These are phyloP conservation scores for Rhizopogon hawkerae DNA, from an alignment of 1,284 basidiomycete genomes.

Conservation along the genomic window DNA sequence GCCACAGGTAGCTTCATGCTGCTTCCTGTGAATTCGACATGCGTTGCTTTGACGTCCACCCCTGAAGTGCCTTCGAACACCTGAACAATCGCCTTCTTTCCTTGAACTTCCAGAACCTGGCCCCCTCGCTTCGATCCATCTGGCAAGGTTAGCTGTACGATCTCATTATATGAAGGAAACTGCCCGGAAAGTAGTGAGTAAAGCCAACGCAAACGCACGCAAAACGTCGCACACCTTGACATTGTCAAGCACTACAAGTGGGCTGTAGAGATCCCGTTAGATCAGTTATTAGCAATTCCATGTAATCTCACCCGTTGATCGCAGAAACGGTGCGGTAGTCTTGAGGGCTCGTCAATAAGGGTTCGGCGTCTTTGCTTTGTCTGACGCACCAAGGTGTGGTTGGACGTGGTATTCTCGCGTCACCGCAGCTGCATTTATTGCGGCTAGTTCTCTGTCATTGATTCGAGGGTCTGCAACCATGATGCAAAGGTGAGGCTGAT, in stretches of 20 bases:
- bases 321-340: conserved; percentile 96
- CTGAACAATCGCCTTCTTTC: conserved; percentile 98
- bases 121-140: conserved; percentile 94
- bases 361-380: conserved; percentile 1
- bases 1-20: conserved; percentile 99
- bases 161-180: conserved; percentile 99
- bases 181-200: conserved; percentile 27
- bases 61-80: conserved; percentile 99
- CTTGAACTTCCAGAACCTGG: conserved; percentile 96
- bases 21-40: conserved; percentile 96
- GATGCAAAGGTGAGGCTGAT: conserved; percentile 10
- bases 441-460: conserved; percentile 68
- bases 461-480: conserved; percentile 55
- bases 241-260: conserved; percentile 94
- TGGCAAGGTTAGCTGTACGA: conserved; percentile 91
- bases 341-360: conserved; percentile 27
- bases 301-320: conserved; percentile 76
- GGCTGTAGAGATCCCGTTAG: conserved; percentile 40
- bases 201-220: conserved; percentile 8
- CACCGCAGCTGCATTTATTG: conserved; percentile 82
- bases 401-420: conserved; percentile 78
- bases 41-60: conserved; percentile 95
- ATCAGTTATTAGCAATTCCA: conserved; percentile 7
- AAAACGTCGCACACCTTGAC: conserved; percentile 67
- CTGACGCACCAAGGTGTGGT: conserved; percentile 76